Conservation (phyloP, 768 basidiomycete species). For the Auriculariales sp. region DNA sequence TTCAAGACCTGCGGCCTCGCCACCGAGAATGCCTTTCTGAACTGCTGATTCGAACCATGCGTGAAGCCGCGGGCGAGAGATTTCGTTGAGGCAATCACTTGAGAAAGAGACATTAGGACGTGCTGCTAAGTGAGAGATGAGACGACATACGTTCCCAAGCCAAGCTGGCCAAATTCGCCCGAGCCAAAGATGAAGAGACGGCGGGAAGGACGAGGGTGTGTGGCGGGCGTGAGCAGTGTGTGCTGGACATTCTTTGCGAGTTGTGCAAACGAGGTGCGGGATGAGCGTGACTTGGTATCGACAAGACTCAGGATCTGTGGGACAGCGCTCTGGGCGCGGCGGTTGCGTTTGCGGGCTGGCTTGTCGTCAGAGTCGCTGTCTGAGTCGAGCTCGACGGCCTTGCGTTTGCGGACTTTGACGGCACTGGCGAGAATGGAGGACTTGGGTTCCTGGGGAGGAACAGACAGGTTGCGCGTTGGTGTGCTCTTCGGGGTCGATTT, state of each 20-base stretch:
- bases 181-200: slow-evolving; percentile 80
- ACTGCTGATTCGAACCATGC: slow-evolving; percentile 6
- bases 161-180: slow-evolving; percentile 87
- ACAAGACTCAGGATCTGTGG: not conserved
- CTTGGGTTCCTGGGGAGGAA: too few species aligned
- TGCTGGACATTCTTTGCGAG: too few species aligned
- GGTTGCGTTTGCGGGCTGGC: not conserved
- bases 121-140: not conserved
- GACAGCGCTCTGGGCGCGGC: not conserved
- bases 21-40: slow-evolving; percentile 17
- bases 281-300: not conserved
- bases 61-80: not conserved
- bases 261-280: not conserved
- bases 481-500: not conserved
- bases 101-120: too few species aligned
- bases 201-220: slow-evolving; percentile 46
- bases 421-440: not conserved
- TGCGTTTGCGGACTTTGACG: not conserved
- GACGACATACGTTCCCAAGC: not conserved
- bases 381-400: not conserved
- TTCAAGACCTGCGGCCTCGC: slow-evolving; percentile 21
- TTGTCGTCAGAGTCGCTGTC: not conserved
- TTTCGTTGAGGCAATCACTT: not conserved
- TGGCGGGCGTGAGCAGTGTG: slow-evolving; percentile 38
- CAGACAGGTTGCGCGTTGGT: not conserved